Conservation (phyloP, 2,329 filamentous ascomycete genomes). For the Fusarium redolens region DNA sequence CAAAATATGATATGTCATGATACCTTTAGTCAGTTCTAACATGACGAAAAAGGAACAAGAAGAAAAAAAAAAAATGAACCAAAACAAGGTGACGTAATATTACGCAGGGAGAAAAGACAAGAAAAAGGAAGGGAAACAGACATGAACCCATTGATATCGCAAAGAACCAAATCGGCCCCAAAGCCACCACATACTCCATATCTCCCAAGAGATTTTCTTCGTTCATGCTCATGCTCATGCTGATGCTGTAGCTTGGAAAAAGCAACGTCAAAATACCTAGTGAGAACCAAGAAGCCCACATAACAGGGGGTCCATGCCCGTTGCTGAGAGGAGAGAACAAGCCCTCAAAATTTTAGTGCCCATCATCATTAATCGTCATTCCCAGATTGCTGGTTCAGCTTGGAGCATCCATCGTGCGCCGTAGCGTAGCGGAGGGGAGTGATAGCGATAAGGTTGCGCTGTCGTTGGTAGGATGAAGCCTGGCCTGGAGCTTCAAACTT, state of each 20-base stretch:
- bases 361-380: not conserved
- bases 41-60: not conserved
- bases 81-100: not conserved
- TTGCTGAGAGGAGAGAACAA: not conserved
- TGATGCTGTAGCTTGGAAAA: not conserved
- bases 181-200: slow-evolving; percentile 34
- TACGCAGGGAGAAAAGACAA: not conserved
- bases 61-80: not conserved
- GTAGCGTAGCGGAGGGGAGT: not conserved
- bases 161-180: slow-evolving; percentile 19
- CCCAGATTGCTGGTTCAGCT: slow-evolving; percentile 11
- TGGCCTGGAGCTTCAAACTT: slow-evolving; percentile 11
- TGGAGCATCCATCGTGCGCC: not conserved
- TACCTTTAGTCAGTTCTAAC: not conserved
- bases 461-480: not conserved
- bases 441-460: not conserved
- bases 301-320: not conserved
- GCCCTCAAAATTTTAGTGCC: not conserved
- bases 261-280: slow-evolving; percentile 11
- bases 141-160: slow-evolving; percentile 32
- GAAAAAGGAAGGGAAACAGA: not conserved
- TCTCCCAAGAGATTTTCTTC: slow-evolving; percentile 7
- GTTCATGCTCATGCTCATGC: slow-evolving; percentile 4
- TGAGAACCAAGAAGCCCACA: slow-evolving; percentile 1
- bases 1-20: slow-evolving; percentile 14